Evolutionary conservation across 2,329 filamentous ascomycete genomes (phyloP).

Genomic region (Aspergillus quadrilineatus): DNA sequence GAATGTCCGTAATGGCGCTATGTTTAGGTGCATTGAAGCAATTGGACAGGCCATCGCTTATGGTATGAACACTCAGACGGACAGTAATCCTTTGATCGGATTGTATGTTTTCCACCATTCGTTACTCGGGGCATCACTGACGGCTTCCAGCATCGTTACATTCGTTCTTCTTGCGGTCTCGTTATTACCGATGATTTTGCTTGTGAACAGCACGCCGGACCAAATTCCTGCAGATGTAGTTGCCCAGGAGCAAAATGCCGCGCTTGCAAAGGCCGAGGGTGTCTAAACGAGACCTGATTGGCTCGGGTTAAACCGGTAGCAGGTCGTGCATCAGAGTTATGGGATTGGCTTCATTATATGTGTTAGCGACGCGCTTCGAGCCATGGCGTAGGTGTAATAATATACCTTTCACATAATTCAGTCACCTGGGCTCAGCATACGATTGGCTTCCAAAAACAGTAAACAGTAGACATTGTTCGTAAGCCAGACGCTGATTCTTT

Average conservation of each 20-base stretch:
- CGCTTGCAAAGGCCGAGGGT: not conserved
- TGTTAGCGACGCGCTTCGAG: not conserved
- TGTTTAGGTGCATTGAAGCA: constrained; percentile 44
- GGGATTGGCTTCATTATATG: not conserved
- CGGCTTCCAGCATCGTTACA: constrained; percentile 35
- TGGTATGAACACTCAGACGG: constrained; percentile 44
- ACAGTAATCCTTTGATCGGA: constrained; percentile 38
- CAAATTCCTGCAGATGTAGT: constrained; percentile 43
- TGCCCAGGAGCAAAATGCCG: constrained; percentile 31
- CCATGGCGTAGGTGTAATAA: not conserved
- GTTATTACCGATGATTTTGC: constrained; percentile 38
- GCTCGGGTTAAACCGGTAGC: no score
- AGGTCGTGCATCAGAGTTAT: not conserved
- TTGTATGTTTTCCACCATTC: constrained; percentile 33
- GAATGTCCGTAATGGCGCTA: constrained; percentile 46
- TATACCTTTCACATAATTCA: no score
- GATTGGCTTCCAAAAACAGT: no score
- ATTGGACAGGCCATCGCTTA: constrained; percentile 44
- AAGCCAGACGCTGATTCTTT: no score
- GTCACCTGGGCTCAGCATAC: no score
- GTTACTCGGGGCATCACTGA: not conserved
- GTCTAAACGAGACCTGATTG: not conserved
- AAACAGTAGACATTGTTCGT: no score
- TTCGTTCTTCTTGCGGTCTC: constrained; percentile 40
- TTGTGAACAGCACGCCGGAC: constrained; percentile 44